A percentile compares a stretch with the other conserved stretches of the same genome.
These are phyloP conservation scores for Scutellaria minor DNA, from an alignment of 257 asterid genomes.

Conservation along the genomic window DNA sequence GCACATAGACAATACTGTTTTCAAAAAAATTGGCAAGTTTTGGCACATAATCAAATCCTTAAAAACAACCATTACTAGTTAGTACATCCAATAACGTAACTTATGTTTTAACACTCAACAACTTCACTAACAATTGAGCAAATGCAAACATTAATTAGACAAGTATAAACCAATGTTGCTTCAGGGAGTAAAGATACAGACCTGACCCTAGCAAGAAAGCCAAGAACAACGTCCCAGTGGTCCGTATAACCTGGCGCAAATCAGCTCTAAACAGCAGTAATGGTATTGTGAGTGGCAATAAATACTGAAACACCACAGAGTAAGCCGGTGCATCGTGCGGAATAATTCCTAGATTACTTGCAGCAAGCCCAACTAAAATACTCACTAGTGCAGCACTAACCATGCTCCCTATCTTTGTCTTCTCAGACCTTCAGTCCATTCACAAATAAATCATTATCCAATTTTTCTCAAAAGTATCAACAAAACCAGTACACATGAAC, in stretches of 20 bases:
- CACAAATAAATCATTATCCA: background rate
- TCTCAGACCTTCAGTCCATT: conserved; percentile 69
- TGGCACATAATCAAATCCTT: background rate
- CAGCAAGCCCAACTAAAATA: conserved; percentile 72
- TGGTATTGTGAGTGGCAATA: conserved; percentile 78
- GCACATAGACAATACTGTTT: background rate
- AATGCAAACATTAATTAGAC: background rate
- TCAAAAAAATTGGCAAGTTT: background rate
- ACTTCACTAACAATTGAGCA: background rate
- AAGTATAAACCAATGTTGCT: conserved; percentile 5
- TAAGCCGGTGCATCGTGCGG: conserved; percentile 79
- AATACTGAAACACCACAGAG: conserved; percentile 62
- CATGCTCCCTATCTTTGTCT: conserved; percentile 85
- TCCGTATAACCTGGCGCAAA: conserved; percentile 54
- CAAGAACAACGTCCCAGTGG: conserved; percentile 71
- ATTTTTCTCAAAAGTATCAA: too few relatives aligned
- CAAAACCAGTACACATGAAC: too few relatives aligned
- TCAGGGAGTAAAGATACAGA: conserved; percentile 32
- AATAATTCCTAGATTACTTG: conserved; percentile 83
- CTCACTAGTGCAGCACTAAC: conserved; percentile 83
- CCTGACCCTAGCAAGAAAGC: conserved; percentile 90
- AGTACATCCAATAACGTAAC: background rate
- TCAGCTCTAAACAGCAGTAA: conserved; percentile 80
- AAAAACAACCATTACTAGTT: background rate
- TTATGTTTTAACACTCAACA: background rate